These are phyloP conservation scores for Boletus bicolor DNA, from an alignment of 768 basidiomycete genomes.

Conservation along the genomic window DNA sequence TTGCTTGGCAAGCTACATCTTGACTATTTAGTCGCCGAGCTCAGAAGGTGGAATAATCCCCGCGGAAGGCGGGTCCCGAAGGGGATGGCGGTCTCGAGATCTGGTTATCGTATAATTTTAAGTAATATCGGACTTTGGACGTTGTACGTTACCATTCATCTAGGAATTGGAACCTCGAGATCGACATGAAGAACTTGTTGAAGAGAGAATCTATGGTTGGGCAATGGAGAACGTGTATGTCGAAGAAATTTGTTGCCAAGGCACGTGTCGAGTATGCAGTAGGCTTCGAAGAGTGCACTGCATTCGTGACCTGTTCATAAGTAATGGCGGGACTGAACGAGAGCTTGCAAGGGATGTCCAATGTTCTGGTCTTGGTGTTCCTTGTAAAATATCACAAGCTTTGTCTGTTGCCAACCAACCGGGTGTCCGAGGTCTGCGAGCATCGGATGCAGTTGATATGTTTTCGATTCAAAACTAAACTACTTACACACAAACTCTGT, in stretches of 20 bases:
- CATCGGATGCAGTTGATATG: constrained; percentile 6
- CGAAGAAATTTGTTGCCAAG: too few species aligned
- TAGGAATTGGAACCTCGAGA: too few species aligned
- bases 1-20: neutral
- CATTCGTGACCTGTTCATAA: neutral
- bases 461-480: constrained; percentile 9
- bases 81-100: neutral
- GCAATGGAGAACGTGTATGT: too few species aligned
- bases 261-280: too few species aligned
- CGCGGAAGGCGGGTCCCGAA: neutral
- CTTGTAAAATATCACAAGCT: neutral
- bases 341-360: neutral
- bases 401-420: neutral
- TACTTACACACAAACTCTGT: constrained; percentile 7
- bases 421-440: constrained; percentile 17
- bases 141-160: neutral
- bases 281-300: neutral
- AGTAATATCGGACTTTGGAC: neutral
- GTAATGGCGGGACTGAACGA: neutral
- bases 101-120: neutral
- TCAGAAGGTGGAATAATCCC: neutral
- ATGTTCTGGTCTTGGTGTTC: neutral
- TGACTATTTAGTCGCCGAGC: neutral
- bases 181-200: too few species aligned
- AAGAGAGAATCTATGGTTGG: too few species aligned